phyloP scores from a whole-genome alignment of 352 stramenopile species.

The Saprolegnia parasitica region DNA sequence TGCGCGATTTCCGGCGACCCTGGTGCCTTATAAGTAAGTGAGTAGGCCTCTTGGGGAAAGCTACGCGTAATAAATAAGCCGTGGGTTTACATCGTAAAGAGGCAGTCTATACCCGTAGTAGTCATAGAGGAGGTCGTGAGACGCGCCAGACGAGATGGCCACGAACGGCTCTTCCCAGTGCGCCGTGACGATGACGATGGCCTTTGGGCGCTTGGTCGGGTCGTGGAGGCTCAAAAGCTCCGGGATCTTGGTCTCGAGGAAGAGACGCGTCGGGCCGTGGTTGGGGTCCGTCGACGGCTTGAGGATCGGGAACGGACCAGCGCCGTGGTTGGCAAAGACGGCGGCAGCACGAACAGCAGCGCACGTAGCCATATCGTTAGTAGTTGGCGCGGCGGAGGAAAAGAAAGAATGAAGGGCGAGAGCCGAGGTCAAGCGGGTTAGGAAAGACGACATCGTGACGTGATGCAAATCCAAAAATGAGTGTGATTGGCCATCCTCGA shows the following conservation, averaged over 20 bases:
- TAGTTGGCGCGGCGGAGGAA: neutral
- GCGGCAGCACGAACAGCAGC: slow-evolving; percentile 30
- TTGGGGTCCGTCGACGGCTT: slow-evolving; percentile 30
- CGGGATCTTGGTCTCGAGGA: slow-evolving; percentile 36
- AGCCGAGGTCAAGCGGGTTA: neutral
- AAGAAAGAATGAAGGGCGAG: neutral
- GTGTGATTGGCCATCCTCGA: slow-evolving; percentile 12
- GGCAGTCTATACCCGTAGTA: slow-evolving; percentile 55
- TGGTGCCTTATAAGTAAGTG: slow-evolving; percentile 73
- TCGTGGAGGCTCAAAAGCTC: slow-evolving; percentile 44
- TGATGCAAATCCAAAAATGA: neutral
- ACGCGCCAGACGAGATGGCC: slow-evolving; percentile 43
- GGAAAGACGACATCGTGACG: neutral
- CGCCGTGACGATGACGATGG: slow-evolving; percentile 83
- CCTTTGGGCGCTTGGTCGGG: slow-evolving; percentile 43
- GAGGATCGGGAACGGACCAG: slow-evolving; percentile 58
- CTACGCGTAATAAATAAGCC: neutral
- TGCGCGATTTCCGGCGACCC: slow-evolving; percentile 63
- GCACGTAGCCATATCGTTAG: neutral
- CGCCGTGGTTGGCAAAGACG: slow-evolving; percentile 56
- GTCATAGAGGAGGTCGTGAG: slow-evolving; percentile 79
- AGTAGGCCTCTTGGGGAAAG: slow-evolving; percentile 84
- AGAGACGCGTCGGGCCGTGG: slow-evolving; percentile 38
- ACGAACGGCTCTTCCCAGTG: slow-evolving; percentile 67
- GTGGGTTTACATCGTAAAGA: neutral